Conservation (phyloP, 2,329 filamentous ascomycete species). For the Verruconis gallopava region DNA sequence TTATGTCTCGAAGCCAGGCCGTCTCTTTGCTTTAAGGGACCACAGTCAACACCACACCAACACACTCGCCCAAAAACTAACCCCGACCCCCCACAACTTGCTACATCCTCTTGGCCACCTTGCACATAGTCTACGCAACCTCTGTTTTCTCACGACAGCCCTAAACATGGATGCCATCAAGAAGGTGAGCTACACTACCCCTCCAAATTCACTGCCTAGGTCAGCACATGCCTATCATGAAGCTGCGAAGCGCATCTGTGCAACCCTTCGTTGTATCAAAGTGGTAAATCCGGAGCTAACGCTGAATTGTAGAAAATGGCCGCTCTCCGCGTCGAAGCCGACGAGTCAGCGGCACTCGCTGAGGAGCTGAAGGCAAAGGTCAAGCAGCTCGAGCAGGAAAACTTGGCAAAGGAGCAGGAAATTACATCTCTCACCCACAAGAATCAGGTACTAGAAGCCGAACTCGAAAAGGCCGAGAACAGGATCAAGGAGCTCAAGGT, state of each 20-base stretch:
- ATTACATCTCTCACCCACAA: conserved; percentile 94
- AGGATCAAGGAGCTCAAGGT: conserved; percentile 79
- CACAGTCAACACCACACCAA: background rate
- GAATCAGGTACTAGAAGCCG: conserved; percentile 76
- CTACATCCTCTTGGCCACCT: background rate
- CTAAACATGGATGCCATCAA: conserved; percentile 30
- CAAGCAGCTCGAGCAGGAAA: conserved; percentile 89
- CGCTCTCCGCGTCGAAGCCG: conserved; percentile 84
- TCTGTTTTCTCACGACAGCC: background rate
- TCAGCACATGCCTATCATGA: background rate
- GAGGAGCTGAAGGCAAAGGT: conserved; percentile 80
- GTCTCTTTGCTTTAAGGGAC: background rate
- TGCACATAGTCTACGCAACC: background rate
- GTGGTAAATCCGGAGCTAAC: conserved; percentile 2
- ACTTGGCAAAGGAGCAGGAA: conserved; percentile 92
- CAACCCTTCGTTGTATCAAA: conserved; percentile 8
- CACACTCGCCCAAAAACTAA: no score
- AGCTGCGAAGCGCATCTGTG: no score
- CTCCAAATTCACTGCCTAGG: conserved; percentile 11
- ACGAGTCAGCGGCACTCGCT: conserved; percentile 66
- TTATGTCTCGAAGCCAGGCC: no score
- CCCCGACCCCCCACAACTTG: no score
- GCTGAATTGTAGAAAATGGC: conserved; percentile 65
- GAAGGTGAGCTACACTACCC: conserved; percentile 21
- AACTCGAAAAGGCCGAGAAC: conserved; percentile 86